Conservation (phyloP, 306 rosid genomes). For the Notholithocarpus densiflorus region DNA sequence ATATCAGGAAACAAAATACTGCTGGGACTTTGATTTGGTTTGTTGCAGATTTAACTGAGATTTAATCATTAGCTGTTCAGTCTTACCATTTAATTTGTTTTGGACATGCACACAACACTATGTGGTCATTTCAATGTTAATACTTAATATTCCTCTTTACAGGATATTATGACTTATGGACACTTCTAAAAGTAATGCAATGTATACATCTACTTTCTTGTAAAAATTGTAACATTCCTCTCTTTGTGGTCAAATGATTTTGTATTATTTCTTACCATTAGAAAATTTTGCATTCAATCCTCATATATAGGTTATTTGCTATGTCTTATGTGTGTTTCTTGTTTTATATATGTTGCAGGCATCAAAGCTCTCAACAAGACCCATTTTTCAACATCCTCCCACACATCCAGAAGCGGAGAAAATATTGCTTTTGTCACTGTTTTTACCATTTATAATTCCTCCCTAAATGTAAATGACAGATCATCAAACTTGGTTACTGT, state of each 20-base stretch:
- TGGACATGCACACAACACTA: neutral
- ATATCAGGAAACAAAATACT: neutral
- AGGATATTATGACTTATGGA: neutral
- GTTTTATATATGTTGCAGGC: conserved; percentile 43
- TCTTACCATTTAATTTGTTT: neutral
- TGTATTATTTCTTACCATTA: neutral
- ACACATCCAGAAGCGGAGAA: conserved; percentile 27
- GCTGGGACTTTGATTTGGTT: neutral
- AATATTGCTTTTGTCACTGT: conserved; percentile 64
- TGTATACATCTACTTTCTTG: neutral
- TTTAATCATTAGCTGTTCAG: neutral
- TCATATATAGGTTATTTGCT: neutral
- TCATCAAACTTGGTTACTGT: conserved; percentile 45
- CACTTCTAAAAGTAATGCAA: neutral
- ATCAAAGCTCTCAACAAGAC: conserved; percentile 71
- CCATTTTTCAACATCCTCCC: conserved; percentile 28
- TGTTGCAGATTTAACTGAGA: neutral
- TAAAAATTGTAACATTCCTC: neutral
- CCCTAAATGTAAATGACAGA: conserved; percentile 41
- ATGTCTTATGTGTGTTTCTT: conserved; percentile 17
- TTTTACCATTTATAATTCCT: conserved; percentile 66
- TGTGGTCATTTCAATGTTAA: neutral
- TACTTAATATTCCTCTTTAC: neutral
- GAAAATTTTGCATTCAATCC: neutral
- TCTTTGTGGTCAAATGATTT: neutral